Conservation (phyloP, 2,329 filamentous ascomycete species). For the Zymoseptoria ardabiliae region DNA sequence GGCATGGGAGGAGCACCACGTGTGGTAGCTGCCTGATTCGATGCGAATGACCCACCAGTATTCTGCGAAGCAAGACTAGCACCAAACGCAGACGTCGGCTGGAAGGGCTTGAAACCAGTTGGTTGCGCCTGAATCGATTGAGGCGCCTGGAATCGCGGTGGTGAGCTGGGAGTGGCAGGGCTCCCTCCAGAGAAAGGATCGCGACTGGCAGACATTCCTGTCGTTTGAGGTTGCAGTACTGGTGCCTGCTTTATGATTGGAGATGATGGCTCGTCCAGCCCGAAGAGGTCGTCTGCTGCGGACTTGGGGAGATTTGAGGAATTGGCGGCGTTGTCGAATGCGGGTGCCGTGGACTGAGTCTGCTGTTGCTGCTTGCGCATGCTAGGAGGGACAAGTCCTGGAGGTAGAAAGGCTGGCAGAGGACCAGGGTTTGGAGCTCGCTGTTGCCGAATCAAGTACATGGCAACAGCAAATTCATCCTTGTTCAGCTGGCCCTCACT, state of each 20-base stretch:
- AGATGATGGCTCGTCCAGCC: conserved; percentile 66
- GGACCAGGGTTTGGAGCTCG: conserved; percentile 61
- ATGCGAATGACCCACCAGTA: conserved; percentile 56
- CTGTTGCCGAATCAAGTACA: conserved; percentile 93
- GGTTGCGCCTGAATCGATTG: conserved; percentile 6
- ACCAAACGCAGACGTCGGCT: conserved; percentile 88
- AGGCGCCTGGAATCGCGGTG: conserved; percentile 26
- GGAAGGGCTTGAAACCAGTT: conserved; percentile 72
- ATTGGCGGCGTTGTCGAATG: conserved; percentile 44
- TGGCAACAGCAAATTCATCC: conserved; percentile 94
- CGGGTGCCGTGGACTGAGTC: conserved; percentile 43
- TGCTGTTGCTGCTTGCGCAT: conserved; percentile 60
- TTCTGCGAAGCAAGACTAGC: conserved; percentile 69
- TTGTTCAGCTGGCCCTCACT: conserved; percentile 76
- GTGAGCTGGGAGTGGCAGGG: conserved; percentile 48
- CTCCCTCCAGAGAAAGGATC: conserved; percentile 56
- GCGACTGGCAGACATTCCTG: conserved; percentile 59
- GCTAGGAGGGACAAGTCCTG: conserved; percentile 76
- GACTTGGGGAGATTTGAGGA: conserved; percentile 56
- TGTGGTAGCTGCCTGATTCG: conserved; percentile 18
- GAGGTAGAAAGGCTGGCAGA: conserved; percentile 69
- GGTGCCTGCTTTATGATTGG: conserved; percentile 37
- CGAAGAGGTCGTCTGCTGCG: conserved; percentile 88
- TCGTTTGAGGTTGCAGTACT: conserved; percentile 59
- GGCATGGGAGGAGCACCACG: conserved; percentile 26